Evolutionary conservation across 768 basidiomycete species (phyloP), one percentile per base, ranked within the genome.

Genomic region (Lyophyllum decastes): DNA sequence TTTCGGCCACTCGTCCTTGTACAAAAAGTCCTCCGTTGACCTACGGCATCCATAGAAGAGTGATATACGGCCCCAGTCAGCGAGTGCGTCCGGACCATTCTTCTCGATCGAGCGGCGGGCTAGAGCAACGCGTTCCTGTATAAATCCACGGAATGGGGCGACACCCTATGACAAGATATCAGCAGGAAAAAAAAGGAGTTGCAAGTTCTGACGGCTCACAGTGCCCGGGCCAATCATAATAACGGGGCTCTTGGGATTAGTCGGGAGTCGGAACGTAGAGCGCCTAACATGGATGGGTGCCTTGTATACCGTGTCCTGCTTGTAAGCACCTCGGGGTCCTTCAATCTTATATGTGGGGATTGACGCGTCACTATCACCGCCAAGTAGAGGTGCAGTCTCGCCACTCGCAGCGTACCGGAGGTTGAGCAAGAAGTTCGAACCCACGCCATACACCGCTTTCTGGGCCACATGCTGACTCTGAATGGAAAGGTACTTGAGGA

Each of bases 221-320:
- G 95, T 99, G 52, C 97, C 97, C 60, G 97, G 97, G 41, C 97
- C 97, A 70, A 99, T 86, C 97, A 99, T 98, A 74, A 99, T 93
- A 50, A 99, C 90, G 1, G 97, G 97, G 58, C 92, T 96, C 81
- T 97, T 98, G 34, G 97, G 97, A 71, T 94, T 95, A 17, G 97
- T 98, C 9, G 97, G 97, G 49, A 99, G 78, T 50, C 97, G 82
- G 87, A 99, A 99, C 2, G 96, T 98, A 16, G 94, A 96, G 48
- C 97, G 85, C 54, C 97, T 84, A 58, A 99, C 94, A 67, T 99
- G 97, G 52, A 98, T 82, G 9, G 97, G 97, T 0, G 91, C 86
- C 73, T 92, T 92, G 78, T 87, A 95, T 26, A 85, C 72, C 7
- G 76, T 79, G 17, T 86, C 87, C 41, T 76, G 78, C 74, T 80